Percentiles rank a stretch among this genome's conserved stretches.
These are phyloP conservation scores for Stevia rebaudiana DNA, from an alignment of 140 eudicot genomes.

Conservation along the genomic window DNA sequence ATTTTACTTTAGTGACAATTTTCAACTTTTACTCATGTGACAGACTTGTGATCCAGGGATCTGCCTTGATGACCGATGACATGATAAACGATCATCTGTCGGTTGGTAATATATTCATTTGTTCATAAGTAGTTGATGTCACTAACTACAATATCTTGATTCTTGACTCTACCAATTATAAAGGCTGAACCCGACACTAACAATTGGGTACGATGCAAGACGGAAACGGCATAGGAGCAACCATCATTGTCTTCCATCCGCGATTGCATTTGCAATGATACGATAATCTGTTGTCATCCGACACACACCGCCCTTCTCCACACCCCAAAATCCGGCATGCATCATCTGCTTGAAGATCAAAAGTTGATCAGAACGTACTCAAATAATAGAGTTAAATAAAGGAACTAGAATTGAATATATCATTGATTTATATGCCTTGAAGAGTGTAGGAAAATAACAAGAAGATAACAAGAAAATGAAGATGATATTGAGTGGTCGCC, in stretches of 20 bases:
- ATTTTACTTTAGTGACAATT: too few species aligned
- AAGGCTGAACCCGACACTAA: constrained; percentile 18
- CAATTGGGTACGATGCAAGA: constrained; percentile 48
- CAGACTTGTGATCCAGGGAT: too few species aligned
- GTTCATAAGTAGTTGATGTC: too few species aligned
- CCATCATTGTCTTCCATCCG: constrained; percentile 41
- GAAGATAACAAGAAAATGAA: constrained; percentile 5
- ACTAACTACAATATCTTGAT: too few species aligned
- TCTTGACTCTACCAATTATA: too few species aligned
- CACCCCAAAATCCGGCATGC: constrained; percentile 30
- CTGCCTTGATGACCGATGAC: too few species aligned
- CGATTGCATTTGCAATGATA: constrained; percentile 37
- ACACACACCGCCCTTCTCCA: constrained; percentile 40
- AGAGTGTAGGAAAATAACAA: constrained; percentile 7
- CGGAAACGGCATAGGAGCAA: constrained; percentile 30
- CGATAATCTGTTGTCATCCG: background rate
- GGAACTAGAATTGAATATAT: background rate
- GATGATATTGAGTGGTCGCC: constrained; percentile 4
- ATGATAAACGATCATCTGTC: too few species aligned
- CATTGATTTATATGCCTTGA: constrained; percentile 11
- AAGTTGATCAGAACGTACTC: background rate
- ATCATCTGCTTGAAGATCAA: constrained; percentile 15
- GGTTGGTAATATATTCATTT: too few species aligned
- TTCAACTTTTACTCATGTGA: too few species aligned
- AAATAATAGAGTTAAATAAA: background rate